A percentile compares a stretch with the other conserved stretches of the same genome.
These are phyloP conservation scores for Paramecium sexaurelia DNA, from an alignment of 73 alveolate species.

Conservation along the genomic window DNA sequence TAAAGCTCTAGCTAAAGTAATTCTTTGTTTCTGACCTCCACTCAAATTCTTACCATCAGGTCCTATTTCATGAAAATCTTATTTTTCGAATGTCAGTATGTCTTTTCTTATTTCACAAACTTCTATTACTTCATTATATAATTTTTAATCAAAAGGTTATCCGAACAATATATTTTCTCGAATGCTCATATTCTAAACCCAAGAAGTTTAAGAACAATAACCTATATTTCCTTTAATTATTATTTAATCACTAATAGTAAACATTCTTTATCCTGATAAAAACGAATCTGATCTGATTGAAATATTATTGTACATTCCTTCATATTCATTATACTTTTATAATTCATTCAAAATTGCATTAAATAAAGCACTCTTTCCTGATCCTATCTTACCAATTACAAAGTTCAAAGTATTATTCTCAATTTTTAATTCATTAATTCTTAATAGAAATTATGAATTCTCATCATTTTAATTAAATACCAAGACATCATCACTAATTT, in stretches of 20 bases:
- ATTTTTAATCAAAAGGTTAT: constrained; percentile 53
- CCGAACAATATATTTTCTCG: constrained; percentile 80
- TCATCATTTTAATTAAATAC: background rate
- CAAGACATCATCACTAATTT: background rate
- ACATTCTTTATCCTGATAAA: background rate
- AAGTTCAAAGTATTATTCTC: background rate
- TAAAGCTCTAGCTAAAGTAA: constrained; percentile 80
- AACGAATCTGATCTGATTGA: background rate
- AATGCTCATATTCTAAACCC: constrained; percentile 79
- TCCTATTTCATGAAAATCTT: constrained; percentile 79
- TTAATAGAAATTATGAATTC: background rate
- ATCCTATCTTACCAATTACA: constrained; percentile 13
- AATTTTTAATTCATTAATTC: background rate
- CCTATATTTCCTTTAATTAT: constrained; percentile 67
- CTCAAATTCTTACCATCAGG: constrained; percentile 82
- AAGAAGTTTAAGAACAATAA: constrained; percentile 71
- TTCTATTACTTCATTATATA: constrained; percentile 67
- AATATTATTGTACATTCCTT: background rate
- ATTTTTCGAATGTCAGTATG: constrained; percentile 70
- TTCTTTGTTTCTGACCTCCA: constrained; percentile 85
- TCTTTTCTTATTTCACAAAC: constrained; percentile 75
- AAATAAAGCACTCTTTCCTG: constrained; percentile 18
- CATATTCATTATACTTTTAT: background rate
- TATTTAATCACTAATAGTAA: constrained; percentile 59
- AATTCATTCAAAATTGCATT: constrained; percentile 40